Percentiles rank a stretch among this genome's conserved stretches.
Conservation (phyloP, 169 alveolate genomes). For the Cryptosporidium muris region DNA sequence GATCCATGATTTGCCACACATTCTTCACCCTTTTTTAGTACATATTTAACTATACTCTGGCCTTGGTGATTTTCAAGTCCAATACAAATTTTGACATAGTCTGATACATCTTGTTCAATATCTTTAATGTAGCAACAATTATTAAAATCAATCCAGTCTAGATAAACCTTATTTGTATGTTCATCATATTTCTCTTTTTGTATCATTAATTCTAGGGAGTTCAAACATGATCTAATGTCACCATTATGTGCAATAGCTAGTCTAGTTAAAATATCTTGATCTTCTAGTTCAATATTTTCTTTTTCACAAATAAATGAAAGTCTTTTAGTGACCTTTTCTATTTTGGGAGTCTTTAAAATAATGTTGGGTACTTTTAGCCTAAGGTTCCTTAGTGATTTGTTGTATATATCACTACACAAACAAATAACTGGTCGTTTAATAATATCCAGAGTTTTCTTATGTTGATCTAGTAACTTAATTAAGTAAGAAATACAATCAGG, state of each 20-base stretch:
- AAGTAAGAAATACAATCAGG: constrained; percentile 11
- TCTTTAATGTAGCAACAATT: constrained; percentile 59
- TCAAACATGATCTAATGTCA: constrained; percentile 47
- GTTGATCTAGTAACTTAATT: constrained; percentile 65
- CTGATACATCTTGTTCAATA: constrained; percentile 44
- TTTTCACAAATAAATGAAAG: constrained; percentile 72
- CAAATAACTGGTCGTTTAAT: constrained; percentile 81
- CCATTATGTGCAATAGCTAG: constrained; percentile 18
- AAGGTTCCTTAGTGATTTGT: constrained; percentile 75
- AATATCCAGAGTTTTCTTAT: constrained; percentile 66
- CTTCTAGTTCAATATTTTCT: constrained; percentile 77
- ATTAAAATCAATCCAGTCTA: constrained; percentile 50
- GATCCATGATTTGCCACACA: constrained; percentile 5
- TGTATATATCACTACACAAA: constrained; percentile 80
- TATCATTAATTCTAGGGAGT: constrained; percentile 31
- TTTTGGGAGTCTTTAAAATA: constrained; percentile 75
- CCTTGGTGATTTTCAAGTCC: constrained; percentile 12
- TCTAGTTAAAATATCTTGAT: constrained; percentile 38
- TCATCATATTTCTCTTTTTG: constrained; percentile 18
- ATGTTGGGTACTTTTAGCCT: constrained; percentile 76
- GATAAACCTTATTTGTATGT: not conserved
- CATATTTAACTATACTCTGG: not conserved
- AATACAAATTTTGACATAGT: constrained; percentile 15
- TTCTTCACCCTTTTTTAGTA: constrained; percentile 53
- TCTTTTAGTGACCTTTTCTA: constrained; percentile 73